Percentiles rank a stretch among this genome's conserved stretches.
Conservation (phyloP, 2,329 filamentous ascomycete species). For the Colletotrichum cuscutae region DNA sequence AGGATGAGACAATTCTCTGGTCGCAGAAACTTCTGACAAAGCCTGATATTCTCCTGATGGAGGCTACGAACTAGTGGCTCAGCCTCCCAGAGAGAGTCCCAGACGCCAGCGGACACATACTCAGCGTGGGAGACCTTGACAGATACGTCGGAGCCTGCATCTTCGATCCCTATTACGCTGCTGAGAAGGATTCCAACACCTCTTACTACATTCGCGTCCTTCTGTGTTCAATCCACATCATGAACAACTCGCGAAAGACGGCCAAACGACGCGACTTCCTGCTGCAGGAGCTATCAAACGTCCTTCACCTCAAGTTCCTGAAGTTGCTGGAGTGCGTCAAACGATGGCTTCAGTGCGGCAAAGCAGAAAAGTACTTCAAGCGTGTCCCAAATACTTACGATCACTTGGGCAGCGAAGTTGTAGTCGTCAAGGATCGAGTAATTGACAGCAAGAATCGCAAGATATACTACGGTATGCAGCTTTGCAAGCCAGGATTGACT, state of each 20-base stretch:
- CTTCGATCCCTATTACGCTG: constrained; percentile 51
- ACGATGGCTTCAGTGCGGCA: constrained; percentile 49
- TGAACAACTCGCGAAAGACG: constrained; percentile 42
- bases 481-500: constrained; percentile 48
- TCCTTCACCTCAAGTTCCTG: constrained; percentile 55
- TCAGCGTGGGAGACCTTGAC: constrained; percentile 49
- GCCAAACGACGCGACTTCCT: constrained; percentile 42
- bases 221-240: constrained; percentile 43
- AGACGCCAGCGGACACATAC: constrained; percentile 53
- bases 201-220: constrained; percentile 54
- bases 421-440: constrained; percentile 51
- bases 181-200: constrained; percentile 47
- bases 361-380: constrained; percentile 53
- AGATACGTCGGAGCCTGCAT: constrained; percentile 53
- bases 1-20: neutral
- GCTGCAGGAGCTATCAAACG: constrained; percentile 57
- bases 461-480: constrained; percentile 54
- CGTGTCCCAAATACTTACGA: constrained; percentile 49
- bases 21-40: neutral
- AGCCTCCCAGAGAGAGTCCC: constrained; percentile 52
- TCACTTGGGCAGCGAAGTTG: constrained; percentile 45
- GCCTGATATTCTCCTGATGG: neutral
- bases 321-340: constrained; percentile 51
- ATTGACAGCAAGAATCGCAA: constrained; percentile 50
- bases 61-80: constrained; percentile 43